These are phyloP conservation scores for Rhododendron ferrugineum DNA, from an alignment of 148 eudicot species.

Conservation along the genomic window DNA sequence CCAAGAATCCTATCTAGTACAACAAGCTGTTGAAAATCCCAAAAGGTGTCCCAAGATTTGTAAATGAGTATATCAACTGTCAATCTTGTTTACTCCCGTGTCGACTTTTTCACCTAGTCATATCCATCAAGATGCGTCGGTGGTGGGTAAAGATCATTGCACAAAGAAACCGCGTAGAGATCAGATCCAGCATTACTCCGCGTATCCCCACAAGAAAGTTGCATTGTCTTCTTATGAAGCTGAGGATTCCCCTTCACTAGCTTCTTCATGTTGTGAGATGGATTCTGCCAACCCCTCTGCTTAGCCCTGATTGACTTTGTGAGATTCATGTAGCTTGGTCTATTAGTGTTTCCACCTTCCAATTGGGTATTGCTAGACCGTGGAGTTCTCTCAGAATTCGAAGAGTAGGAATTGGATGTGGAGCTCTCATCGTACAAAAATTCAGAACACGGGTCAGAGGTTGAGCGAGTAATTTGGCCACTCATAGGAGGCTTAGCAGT, in stretches of 20 bases:
- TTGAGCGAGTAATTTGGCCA: constrained; percentile 29
- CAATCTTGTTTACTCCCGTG: constrained; percentile 10
- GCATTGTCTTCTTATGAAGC: constrained; percentile 28
- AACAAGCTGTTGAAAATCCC: constrained; percentile 66
- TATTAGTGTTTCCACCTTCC: constrained; percentile 25
- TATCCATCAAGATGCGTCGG: constrained; percentile 31
- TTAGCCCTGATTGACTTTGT: constrained; percentile 84
- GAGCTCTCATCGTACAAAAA: constrained; percentile 47
- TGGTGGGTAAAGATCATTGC: constrained; percentile 76
- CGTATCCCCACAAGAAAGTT: constrained; percentile 40
- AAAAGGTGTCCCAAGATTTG: constrained; percentile 4
- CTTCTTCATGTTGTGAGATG: constrained; percentile 26
- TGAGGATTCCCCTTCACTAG: constrained; percentile 28
- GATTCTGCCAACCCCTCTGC: constrained; percentile 30
- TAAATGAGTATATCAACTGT: not conserved
- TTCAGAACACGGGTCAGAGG: constrained; percentile 40
- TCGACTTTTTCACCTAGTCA: constrained; percentile 28
- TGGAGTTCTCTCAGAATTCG: constrained; percentile 23
- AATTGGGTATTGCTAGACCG: constrained; percentile 32
- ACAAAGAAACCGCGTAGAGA: constrained; percentile 34
- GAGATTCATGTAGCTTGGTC: constrained; percentile 71
- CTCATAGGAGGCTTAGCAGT: constrained; percentile 32
- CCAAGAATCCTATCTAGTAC: constrained; percentile 16
- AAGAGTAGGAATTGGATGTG: constrained; percentile 28
- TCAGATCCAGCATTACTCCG: constrained; percentile 51